Evolutionary conservation across 2,329 filamentous ascomycete genomes (phyloP).

Genomic region (Sporothrix euskadiensis): DNA sequence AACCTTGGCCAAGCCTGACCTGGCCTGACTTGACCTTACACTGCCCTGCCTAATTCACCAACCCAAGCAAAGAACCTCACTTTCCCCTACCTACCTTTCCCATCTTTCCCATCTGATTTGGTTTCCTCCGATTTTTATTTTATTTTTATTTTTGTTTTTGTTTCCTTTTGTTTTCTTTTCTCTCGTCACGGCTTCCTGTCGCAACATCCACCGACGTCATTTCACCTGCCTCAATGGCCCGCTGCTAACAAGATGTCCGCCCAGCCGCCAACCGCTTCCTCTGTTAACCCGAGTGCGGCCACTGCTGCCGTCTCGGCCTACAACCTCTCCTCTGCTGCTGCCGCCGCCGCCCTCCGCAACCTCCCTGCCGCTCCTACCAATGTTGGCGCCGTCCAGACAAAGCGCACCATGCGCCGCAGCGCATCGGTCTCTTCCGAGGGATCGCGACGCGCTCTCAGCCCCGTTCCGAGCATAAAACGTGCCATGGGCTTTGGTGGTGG

Average conservation of each 20-base stretch:
- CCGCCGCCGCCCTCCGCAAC: conserved; percentile 79
- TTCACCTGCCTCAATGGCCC: conserved; percentile 23
- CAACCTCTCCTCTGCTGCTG: conserved; percentile 80
- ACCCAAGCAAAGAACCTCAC: not conserved
- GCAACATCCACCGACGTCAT: conserved; percentile 13
- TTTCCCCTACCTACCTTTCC: not conserved
- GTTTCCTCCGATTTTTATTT: not conserved
- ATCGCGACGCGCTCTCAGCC: conserved; percentile 31
- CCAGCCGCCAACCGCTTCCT: conserved; percentile 64
- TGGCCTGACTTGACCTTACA: not conserved
- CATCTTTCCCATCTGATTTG: not conserved
- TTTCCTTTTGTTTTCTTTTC: not conserved
- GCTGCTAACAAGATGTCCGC: conserved; percentile 31
- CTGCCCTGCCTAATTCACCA: not conserved
- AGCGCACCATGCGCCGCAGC: conserved; percentile 74
- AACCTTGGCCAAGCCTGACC: not conserved
- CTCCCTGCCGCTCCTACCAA: conserved; percentile 75
- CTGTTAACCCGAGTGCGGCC: conserved; percentile 71
- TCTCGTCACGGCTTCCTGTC: not conserved
- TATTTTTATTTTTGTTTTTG: not conserved
- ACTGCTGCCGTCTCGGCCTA: conserved; percentile 82
- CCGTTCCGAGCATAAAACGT: conserved; percentile 29
- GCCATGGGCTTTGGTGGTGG: conserved; percentile 22
- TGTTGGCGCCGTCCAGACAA: conserved; percentile 82
- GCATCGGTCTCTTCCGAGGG: conserved; percentile 69